Evolutionary conservation across 768 basidiomycete genomes (phyloP).

Genomic region (Russula vinacea): DNA sequence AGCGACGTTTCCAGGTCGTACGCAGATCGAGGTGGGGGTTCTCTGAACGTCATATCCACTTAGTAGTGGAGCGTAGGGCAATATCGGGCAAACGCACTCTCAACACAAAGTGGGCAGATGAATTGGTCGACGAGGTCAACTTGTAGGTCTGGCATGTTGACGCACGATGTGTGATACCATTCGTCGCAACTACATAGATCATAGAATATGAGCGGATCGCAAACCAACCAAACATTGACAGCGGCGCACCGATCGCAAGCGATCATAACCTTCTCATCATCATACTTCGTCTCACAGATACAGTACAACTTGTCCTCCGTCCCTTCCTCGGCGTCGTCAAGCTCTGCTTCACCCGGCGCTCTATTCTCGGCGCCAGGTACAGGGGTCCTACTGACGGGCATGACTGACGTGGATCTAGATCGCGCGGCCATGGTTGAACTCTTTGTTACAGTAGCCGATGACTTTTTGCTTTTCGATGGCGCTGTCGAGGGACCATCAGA

Average conservation of each 20-base stretch:
- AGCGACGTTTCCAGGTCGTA: conserved; percentile 80
- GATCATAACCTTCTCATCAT: conserved; percentile 88
- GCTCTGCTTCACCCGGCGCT: conserved; percentile 36
- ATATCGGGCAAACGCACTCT: conserved; percentile 51
- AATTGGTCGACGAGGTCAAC: conserved; percentile 91
- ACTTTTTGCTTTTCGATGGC: conserved; percentile 35
- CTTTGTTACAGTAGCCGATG: conserved; percentile 30
- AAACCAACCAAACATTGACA: not conserved
- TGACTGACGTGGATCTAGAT: conserved; percentile 68
- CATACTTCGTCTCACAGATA: conserved; percentile 81
- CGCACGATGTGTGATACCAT: conserved; percentile 90
- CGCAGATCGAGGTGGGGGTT: conserved; percentile 55
- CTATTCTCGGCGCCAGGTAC: conserved; percentile 45
- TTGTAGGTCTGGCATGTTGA: conserved; percentile 74
- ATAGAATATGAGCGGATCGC: not conserved
- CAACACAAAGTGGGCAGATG: conserved; percentile 77
- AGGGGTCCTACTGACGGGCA: conserved; percentile 43
- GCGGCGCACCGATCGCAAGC: conserved; percentile 78
- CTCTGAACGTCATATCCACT: conserved; percentile 40
- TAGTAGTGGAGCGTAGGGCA: not conserved
- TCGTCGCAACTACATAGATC: conserved; percentile 69
- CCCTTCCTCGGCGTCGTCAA: conserved; percentile 42
- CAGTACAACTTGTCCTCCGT: conserved; percentile 78
- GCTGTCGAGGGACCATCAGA: conserved; percentile 31
- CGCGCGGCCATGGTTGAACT: conserved; percentile 43